Percentiles rank a stretch among this genome's conserved stretches.
phyloP scores from a whole-genome alignment of 495 filamentous ascomycete species.

The Neurospora sp. region DNA sequence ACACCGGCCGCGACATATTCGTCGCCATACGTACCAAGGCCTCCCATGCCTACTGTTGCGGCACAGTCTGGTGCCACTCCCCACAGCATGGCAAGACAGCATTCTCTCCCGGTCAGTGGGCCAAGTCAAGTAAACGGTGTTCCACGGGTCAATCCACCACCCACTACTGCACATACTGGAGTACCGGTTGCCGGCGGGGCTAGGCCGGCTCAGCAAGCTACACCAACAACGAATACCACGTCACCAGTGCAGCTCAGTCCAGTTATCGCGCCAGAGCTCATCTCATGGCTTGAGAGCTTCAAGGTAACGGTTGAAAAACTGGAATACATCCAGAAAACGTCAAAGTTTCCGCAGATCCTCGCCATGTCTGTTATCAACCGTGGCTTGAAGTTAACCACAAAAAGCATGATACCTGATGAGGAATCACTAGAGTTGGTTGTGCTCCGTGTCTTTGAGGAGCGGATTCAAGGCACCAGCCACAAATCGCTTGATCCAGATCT shows the following conservation, averaged over 20 bases:
- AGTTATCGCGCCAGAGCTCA: constrained; percentile 17
- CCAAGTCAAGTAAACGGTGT: constrained; percentile 14
- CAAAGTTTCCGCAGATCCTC: constrained; percentile 11
- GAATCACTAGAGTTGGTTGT: constrained; percentile 22
- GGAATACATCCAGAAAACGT: constrained; percentile 5
- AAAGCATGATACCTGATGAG: constrained; percentile 14
- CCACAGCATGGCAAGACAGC: constrained; percentile 11
- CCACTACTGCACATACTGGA: constrained; percentile 1
- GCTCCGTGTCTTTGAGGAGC: constrained; percentile 17
- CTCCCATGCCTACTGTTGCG: constrained; percentile 13
- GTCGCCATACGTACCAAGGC: constrained; percentile 33
- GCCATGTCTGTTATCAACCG: constrained; percentile 27
- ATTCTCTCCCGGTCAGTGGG: constrained; percentile 2
- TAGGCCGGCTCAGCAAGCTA: constrained; percentile 6
- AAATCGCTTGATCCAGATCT: constrained; percentile 19
- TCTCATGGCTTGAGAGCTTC: constrained; percentile 20
- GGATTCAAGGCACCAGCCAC: constrained; percentile 2
- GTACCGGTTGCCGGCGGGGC: not conserved
- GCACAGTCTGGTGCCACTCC: constrained; percentile 9
- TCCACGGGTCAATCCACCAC: constrained; percentile 3
- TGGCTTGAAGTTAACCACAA: constrained; percentile 18
- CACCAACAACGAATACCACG: not conserved
- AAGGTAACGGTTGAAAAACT: constrained; percentile 18
- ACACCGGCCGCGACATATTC: constrained; percentile 30
- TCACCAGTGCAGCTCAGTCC: constrained; percentile 11